Percentiles rank a stretch among this genome's conserved stretches.
Conservation (phyloP, 2,329 filamentous ascomycete species). For the Alternaria novae-zelandiae region DNA sequence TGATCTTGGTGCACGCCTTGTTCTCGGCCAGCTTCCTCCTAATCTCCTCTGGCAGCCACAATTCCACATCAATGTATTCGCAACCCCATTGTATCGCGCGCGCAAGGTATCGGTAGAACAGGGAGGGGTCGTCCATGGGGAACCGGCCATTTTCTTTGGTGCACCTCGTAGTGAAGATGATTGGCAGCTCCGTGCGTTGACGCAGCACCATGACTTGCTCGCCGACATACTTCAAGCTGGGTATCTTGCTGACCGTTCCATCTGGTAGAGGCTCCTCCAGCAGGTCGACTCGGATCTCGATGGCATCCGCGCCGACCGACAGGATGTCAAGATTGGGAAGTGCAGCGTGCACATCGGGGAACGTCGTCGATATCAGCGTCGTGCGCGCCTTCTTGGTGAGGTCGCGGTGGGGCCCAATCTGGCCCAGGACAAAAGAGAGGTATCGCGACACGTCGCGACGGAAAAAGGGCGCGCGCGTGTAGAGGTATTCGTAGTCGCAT, state of each 20-base stretch:
- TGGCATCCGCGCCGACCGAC: constrained; percentile 83
- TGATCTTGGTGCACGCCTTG: constrained; percentile 81
- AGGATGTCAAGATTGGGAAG: constrained; percentile 85
- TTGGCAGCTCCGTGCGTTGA: constrained; percentile 84
- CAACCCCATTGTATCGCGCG: constrained; percentile 87
- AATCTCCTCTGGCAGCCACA: constrained; percentile 83
- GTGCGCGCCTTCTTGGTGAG: constrained; percentile 79
- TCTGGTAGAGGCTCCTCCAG: constrained; percentile 73
- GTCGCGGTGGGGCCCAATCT: constrained; percentile 78
- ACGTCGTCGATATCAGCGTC: constrained; percentile 86
- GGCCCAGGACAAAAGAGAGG: constrained; percentile 78
- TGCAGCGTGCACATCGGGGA: constrained; percentile 82
- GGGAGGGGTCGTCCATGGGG: constrained; percentile 76
- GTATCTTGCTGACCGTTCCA: constrained; percentile 65
- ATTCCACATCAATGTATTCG: constrained; percentile 87
- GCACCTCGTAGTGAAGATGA: constrained; percentile 86
- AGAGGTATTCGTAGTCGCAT: constrained; percentile 88
- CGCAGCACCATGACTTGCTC: constrained; percentile 85
- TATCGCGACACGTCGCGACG: constrained; percentile 80
- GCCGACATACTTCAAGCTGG: constrained; percentile 82
- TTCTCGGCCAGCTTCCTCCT: constrained; percentile 70
- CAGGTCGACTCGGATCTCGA: constrained; percentile 84
- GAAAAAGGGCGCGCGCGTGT: constrained; percentile 74
- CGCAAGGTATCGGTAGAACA: constrained; percentile 82
- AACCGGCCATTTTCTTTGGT: constrained; percentile 83